These are phyloP conservation scores for Chondrus crispus DNA, from an alignment of 23 red algal genomes.

Conservation along the genomic window DNA sequence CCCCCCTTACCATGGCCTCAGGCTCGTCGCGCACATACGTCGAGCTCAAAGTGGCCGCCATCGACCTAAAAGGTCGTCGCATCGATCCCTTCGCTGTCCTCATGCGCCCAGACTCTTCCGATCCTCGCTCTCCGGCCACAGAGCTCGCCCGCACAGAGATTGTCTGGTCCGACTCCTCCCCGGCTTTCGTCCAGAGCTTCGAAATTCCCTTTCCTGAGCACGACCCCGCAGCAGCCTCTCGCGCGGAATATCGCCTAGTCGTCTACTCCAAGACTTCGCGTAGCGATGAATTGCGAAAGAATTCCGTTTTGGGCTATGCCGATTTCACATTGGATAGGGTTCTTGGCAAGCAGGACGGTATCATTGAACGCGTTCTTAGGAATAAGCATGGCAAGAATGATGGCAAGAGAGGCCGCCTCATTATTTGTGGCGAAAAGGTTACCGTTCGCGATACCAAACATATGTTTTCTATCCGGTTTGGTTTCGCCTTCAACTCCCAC, in stretches of 20 bases:
- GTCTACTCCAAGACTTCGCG: conserved; percentile 31
- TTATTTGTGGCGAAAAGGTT: conserved; percentile 55
- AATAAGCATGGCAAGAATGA: conserved; percentile 35
- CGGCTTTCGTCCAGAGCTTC: conserved; percentile 51
- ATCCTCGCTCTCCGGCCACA: not conserved
- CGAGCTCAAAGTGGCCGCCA: conserved; percentile 67
- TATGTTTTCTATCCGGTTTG: conserved; percentile 62
- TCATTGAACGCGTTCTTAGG: conserved; percentile 59
- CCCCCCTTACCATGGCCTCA: not conserved
- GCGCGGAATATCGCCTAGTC: conserved; percentile 27
- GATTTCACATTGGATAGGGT: conserved; percentile 53
- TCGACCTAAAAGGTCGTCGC: conserved; percentile 26
- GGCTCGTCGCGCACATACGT: conserved; percentile 8
- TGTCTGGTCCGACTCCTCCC: conserved; percentile 46
- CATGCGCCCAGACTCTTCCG: not conserved
- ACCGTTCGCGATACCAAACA: not conserved
- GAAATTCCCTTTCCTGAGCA: conserved; percentile 42
- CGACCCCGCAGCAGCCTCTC: not conserved
- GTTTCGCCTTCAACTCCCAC: conserved; percentile 26
- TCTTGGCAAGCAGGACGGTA: conserved; percentile 40
- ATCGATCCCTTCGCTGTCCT: conserved; percentile 60
- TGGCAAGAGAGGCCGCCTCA: conserved; percentile 32
- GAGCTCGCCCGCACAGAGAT: conserved; percentile 58
- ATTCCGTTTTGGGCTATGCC: conserved; percentile 29
- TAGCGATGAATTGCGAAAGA: conserved; percentile 45